Evolutionary conservation across 2,329 filamentous ascomycete species (phyloP).

Genomic region (Hymenoscyphus fructigenus): DNA sequence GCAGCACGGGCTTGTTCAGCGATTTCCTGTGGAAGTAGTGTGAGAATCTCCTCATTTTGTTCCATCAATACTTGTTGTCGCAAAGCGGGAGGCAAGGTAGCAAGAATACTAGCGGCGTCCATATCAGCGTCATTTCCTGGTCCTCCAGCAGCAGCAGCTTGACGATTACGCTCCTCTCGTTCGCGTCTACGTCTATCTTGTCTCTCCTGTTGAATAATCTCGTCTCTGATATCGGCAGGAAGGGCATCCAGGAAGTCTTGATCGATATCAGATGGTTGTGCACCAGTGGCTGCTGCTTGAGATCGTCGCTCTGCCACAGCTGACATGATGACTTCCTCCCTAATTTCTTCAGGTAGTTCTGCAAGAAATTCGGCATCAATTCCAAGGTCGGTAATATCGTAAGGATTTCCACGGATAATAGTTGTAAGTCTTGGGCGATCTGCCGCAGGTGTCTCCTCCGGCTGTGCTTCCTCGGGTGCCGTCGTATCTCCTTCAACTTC

Average conservation of each 20-base stretch:
- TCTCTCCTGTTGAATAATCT: slow-evolving; percentile 88
- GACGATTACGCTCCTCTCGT: slow-evolving; percentile 75
- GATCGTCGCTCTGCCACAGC: slow-evolving; percentile 82
- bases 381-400: slow-evolving; percentile 91
- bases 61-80: slow-evolving; percentile 87
- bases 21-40: slow-evolving; percentile 80
- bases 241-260: slow-evolving; percentile 92
- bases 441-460: slow-evolving; percentile 44
- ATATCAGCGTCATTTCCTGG: slow-evolving; percentile 69
- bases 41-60: slow-evolving; percentile 84
- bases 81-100: slow-evolving; percentile 81
- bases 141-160: slow-evolving; percentile 51
- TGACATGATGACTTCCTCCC: slow-evolving; percentile 92
- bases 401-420: slow-evolving; percentile 79
- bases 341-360: slow-evolving; percentile 94
- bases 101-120: slow-evolving; percentile 88
- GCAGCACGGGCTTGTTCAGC: slow-evolving; percentile 81
- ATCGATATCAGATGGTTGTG: slow-evolving; percentile 81
- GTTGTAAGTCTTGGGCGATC: slow-evolving; percentile 69
- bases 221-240: slow-evolving; percentile 83
- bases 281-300: slow-evolving; percentile 68
- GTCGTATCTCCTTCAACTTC: slow-evolving; percentile 49
- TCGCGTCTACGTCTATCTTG: slow-evolving; percentile 66
- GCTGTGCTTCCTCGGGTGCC: slow-evolving; percentile 36
- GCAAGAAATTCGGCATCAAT: slow-evolving; percentile 95